Evolutionary conservation across 2,329 filamentous ascomycete species (phyloP).

Genomic region (Chaetomiaceae sp.): DNA sequence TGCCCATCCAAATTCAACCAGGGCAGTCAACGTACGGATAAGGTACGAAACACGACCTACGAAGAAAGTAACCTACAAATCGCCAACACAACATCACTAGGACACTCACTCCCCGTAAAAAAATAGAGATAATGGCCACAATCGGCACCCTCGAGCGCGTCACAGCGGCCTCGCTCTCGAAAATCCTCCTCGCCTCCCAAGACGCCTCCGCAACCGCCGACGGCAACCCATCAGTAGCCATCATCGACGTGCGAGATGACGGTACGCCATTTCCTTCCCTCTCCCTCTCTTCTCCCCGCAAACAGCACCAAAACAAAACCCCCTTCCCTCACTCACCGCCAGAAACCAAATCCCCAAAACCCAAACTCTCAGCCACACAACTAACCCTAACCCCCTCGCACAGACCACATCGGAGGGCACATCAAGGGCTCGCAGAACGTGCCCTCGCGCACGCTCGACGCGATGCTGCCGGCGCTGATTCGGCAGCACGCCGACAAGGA

Average conservation of each 20-base stretch:
- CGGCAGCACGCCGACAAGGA: conserved; percentile 71
- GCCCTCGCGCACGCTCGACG: conserved; percentile 68
- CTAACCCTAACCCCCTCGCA: no score
- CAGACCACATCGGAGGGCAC: conserved; percentile 87
- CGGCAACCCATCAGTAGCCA: conserved; percentile 50
- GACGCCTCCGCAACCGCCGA: conserved; percentile 31
- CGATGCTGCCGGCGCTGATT: conserved; percentile 75
- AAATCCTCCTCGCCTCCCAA: conserved; percentile 54
- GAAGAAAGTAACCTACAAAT: no score
- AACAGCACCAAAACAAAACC: no score
- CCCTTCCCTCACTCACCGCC: neutral
- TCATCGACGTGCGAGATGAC: conserved; percentile 86
- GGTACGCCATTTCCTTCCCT: conserved; percentile 41
- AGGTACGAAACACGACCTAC: no score
- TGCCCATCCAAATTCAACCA: no score
- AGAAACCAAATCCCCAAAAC: no score
- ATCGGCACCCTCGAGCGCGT: conserved; percentile 63
- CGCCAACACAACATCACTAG: no score
- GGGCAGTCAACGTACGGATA: no score
- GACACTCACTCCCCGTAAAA: no score
- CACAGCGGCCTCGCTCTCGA: conserved; percentile 61
- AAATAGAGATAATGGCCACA: conserved; percentile 45
- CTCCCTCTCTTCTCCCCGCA: neutral
- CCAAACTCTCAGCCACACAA: no score
- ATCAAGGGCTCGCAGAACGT: conserved; percentile 74